Base-by-base conservation (phyloP, 352 stramenopile genomes). In the Phytophthora lateralis region DNA sequence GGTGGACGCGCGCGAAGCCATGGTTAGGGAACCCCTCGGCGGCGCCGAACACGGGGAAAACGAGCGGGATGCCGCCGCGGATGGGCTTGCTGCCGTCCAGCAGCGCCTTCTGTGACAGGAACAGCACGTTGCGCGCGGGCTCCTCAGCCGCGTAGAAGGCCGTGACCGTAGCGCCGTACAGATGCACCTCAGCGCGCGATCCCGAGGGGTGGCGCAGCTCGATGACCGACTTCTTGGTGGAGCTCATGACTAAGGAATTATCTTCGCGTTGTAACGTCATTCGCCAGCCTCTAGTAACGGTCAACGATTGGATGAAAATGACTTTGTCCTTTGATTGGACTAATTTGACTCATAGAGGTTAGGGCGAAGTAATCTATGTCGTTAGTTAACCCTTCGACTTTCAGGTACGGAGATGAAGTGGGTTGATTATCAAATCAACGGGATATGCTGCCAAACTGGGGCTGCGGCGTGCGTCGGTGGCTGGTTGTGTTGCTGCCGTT, bases 11-110 rank as follows among this genome's bases (percentile, higher is more conserved):
- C 32, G 95, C 88, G 71, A 99, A 98, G 27, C 97, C 97, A 79
- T 99, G 97, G 66, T 97, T 96, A 1, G 90, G 90, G 62, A 97
- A 96, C 7, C 79, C 83, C n/a, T 76, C 56, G 6, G 82, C 85
- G 35, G 72, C 76, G 53, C 95, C 96, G 71, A 99, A 99, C 48
- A 98, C 90, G 30, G 97, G 97, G 78, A 99, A 99, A 37, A 98
- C 95, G 18, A 99, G 69, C 30, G 97, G 97, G 45, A 99, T 98
- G 30, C 96, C 96, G 54, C 97, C 97, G 35, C 97, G 90, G 63
- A 98, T 98, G 30, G 96, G 85, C 67, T 98, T 98, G 54, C 68
- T 89, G 53, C 95, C 90, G 70, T 99, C 88, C 37, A 98, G 67
- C 21, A 88, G 71, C 32, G 95, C 91, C 69, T 96, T 79, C 24